Base-by-base conservation (phyloP, 2,329 filamentous ascomycete genomes). In the Cladosporium sp. region DNA sequence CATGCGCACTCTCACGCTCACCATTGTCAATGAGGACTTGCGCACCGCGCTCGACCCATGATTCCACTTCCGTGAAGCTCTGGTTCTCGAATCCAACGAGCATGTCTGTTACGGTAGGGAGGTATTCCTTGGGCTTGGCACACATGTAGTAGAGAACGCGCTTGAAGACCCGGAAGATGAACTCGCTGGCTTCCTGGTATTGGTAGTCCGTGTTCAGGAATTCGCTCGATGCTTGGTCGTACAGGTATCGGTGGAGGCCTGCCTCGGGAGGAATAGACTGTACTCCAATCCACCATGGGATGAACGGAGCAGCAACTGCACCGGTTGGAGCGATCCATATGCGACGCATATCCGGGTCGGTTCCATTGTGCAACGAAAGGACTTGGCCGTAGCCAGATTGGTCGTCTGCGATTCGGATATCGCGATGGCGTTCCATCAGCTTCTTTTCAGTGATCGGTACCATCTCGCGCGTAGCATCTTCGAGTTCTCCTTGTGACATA, bases 361-460 rank as follows among this genome's bases (percentile, higher is more conserved):
- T 60, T 20, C 58, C 49, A 6, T 58, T 50, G 12, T 51, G 55
- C 11, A 67, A 54, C 19, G 59, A 63, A 1, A 66, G 57, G 3
- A 68, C 64, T 42, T 67, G 64, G 1, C 66, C 66, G 22, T 67
- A 68, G 2, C 64, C 66, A n/a, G 64, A 60, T 55, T 67, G 63
- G 25, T 67, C 64, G 36, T 68, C 64, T 13, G 63, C 58, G 20
- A 68, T 68, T 8, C 65, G 58, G 32, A 59, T 63, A 47, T 68
- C 66, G 19, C 66, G 64, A 6, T 67, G 65, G 7, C 65, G 62
- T 19, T 69, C 67, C 56, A 73, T 72, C 2, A 78, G 63, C 51
- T 78, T 73, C 15, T 63, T 61, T 52, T 79, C 76, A 0, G 73
- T 75, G n/a, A 78, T 60, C 0, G 77, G 75, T 1, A 66, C 68